Conservation (phyloP, 495 filamentous ascomycete species). For the Podospora pseudocomata region DNA sequence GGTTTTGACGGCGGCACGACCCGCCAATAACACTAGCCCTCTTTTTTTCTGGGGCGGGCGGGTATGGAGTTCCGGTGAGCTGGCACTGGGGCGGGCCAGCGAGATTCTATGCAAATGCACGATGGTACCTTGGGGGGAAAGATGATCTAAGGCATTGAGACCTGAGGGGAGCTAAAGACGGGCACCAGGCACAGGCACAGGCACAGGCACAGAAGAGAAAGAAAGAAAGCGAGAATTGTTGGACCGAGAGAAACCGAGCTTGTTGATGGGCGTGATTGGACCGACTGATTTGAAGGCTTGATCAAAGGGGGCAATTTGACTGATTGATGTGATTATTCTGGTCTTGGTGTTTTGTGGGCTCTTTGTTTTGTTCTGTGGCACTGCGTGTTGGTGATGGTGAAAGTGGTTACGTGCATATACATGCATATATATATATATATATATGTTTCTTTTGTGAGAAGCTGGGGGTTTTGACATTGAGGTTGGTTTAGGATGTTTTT, state of each 20-base stretch:
- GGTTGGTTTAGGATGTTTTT: neutral
- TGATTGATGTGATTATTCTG: neutral
- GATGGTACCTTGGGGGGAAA: neutral
- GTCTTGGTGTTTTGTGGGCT: neutral
- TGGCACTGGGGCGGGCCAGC: neutral
- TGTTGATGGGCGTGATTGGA: neutral
- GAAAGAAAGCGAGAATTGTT: neutral
- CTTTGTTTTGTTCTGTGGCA: neutral
- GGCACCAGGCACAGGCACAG: neutral
- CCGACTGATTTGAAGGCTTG: neutral
- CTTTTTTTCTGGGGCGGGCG: neutral
- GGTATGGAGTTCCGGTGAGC: neutral
- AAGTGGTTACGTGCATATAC: neutral
- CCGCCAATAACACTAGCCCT: neutral
- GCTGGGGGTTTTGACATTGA: too few relatives aligned
- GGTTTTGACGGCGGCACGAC: neutral
- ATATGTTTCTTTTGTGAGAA: too few relatives aligned
- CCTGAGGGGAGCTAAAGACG: neutral
- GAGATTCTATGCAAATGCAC: neutral
- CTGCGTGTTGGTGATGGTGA: neutral
- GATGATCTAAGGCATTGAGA: neutral
- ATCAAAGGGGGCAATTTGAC: neutral
- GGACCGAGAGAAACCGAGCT: neutral
- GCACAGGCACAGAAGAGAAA: neutral
- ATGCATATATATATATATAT: neutral